phyloP scores from a whole-genome alignment of 352 stramenopile species.

The Pythium aquatile region DNA sequence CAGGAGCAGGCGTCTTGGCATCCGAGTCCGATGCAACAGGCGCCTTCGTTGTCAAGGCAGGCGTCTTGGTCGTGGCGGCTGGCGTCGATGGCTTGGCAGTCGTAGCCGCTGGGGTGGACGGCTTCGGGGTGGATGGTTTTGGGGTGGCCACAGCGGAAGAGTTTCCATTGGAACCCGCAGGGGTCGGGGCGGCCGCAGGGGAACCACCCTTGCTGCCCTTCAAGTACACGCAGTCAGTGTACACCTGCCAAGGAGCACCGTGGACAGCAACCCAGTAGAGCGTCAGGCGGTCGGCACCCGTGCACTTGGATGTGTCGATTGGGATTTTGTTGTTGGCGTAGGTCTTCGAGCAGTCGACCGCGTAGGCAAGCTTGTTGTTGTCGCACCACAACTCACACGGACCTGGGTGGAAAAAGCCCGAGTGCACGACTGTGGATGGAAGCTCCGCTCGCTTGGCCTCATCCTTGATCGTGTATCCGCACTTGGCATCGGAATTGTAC shows the following conservation, averaged over 20 bases:
- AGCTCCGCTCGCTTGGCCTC: conserved; percentile 34
- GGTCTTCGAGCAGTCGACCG: conserved; percentile 44
- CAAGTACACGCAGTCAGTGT: conserved; percentile 56
- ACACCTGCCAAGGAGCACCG: conserved; percentile 56
- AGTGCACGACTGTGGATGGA: conserved; percentile 40
- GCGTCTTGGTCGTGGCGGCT: not conserved
- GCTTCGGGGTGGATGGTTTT: not conserved
- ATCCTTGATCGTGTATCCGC: conserved; percentile 42
- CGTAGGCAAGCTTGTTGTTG: conserved; percentile 47
- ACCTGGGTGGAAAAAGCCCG: conserved; percentile 56
- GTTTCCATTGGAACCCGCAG: not conserved
- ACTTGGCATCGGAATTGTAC: conserved; percentile 33
- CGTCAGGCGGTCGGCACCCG: conserved; percentile 39
- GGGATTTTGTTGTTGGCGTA: conserved; percentile 38
- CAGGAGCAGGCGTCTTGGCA: not conserved
- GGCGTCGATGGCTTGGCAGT: not conserved
- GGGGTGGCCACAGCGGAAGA: no score
- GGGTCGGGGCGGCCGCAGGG: conserved; percentile 4
- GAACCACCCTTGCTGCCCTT: conserved; percentile 27
- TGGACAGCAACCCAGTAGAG: conserved; percentile 66
- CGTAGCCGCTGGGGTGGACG: conserved; percentile 3
- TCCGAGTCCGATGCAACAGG: conserved; percentile 2
- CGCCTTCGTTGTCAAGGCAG: not conserved
- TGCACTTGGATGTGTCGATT: conserved; percentile 44
- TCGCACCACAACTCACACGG: conserved; percentile 65